Evolutionary conservation across 306 rosid species (phyloP).

Genomic region (Fragaria vesca): DNA sequence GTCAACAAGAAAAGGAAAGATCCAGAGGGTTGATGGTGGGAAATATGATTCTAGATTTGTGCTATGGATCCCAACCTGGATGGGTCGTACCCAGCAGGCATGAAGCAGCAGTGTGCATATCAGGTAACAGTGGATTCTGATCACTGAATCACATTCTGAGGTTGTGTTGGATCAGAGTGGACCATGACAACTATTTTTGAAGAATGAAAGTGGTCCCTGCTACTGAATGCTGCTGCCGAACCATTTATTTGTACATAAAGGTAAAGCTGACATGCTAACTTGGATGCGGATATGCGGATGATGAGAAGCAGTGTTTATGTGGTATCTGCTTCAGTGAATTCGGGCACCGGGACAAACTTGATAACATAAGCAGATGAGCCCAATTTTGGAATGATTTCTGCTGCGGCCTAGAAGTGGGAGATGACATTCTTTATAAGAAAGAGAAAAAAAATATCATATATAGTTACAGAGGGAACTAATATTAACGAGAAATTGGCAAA

Average conservation of each 20-base stretch:
- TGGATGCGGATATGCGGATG: slow-evolving; percentile 56
- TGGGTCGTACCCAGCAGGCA: slow-evolving; percentile 30
- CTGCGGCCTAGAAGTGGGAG: slow-evolving; percentile 34
- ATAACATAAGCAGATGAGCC: slow-evolving; percentile 36
- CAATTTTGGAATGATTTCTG: slow-evolving; percentile 67
- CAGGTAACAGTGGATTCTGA: slow-evolving; percentile 26
- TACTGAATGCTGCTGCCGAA: slow-evolving; percentile 46
- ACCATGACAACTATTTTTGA: slow-evolving; percentile 3
- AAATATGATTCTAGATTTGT: slow-evolving; percentile 11
- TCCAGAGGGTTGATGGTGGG: slow-evolving; percentile 57
- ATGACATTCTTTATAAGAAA: slow-evolving; percentile 21
- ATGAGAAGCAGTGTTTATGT: slow-evolving; percentile 60
- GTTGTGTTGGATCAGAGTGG: slow-evolving; percentile 27
- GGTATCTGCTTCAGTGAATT: slow-evolving; percentile 42
- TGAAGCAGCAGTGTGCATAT: slow-evolving; percentile 24
- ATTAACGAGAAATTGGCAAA: slow-evolving; percentile 47
- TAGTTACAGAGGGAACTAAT: slow-evolving; percentile 53
- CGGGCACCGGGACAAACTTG: slow-evolving; percentile 39
- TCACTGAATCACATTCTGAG: slow-evolving; percentile 22
- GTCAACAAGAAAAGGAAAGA: slow-evolving; percentile 87
- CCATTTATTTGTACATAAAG: slow-evolving; percentile 75
- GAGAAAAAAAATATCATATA: slow-evolving; percentile 53
- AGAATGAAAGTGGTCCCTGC: slow-evolving; percentile 24
- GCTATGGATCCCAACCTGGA: slow-evolving; percentile 21
- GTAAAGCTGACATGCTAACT: slow-evolving; percentile 88